Base-by-base conservation (phyloP, 768 basidiomycete genomes). In the Auricularia sp. region DNA sequence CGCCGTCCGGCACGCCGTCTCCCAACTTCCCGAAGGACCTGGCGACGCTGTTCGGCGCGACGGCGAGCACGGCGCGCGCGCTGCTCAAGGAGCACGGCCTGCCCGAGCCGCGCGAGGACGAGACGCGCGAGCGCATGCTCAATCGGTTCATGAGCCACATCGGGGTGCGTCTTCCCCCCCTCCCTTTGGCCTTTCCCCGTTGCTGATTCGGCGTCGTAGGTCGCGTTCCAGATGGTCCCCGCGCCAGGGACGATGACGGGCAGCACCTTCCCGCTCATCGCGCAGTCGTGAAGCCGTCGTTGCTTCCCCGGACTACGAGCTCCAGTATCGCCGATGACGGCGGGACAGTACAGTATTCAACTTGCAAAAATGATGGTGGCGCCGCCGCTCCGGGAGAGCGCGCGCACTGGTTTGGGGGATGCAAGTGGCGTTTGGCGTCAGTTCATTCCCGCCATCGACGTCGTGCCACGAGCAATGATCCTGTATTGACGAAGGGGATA, bases 121-220 rank as follows among this genome's bases (percentile, higher is more conserved):
- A 67, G 68, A 44, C 66, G 72, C 24, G 73, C 77, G 61, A 77
- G 77, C 21, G 68, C 72, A 77, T 81, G 65, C 70, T 80, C 66
- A 78, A 79, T 65, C 77, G 69, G n/a, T 81, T 81, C 67, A 80
- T 80, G 78, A 71, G 75, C 16, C 78, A 80, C 67, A 79, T 81
- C 62, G 80, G 80, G 69, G 81, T 82, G 70, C 62, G 78, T 65
- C 70, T 7, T 7, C 44, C 44, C 21, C 14, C 36, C 34, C 64
- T 69, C 63, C 39, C 63, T 45, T n/a, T n/a, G n/a, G n/a, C 62
- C 61, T 54, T 39, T 51, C n/a, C 35, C 3, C 21, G 39, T 29
- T 44, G 14, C 34, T 33, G 64, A 34, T 63, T 62, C 45, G 35
- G 1, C 56, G 35, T 64, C 7, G 35, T 64, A 80, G 79, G 75